Base-by-base conservation (phyloP, 2,329 filamentous ascomycete genomes). In the Epichloe brachyelytri region DNA sequence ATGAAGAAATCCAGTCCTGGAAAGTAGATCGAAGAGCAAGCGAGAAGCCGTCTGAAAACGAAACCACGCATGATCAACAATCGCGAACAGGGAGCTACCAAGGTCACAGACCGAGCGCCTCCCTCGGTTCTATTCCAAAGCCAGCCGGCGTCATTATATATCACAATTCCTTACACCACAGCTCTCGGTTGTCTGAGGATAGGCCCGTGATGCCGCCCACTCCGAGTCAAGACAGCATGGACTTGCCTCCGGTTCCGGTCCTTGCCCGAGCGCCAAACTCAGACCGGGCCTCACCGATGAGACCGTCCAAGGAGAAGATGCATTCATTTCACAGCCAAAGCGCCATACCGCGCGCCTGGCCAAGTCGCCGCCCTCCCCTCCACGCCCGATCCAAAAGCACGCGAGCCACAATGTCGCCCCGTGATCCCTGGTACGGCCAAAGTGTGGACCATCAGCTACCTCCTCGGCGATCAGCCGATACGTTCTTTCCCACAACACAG, bases 1-100 rank as follows among this genome's bases (percentile, higher is more conserved):
- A 83, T 57, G 79, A 82, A 53, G 80, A 83, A 61, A 83, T 83
- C 53, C 77, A 78, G 57, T 80, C 77, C 4, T 83, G 80, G 80
- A 80, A 78, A 59, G 65, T 67, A 30, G 68, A 65, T 49, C 62
- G 56, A 48, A 34, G 60, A 48, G 48, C 47, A 46, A 56, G 60
- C 40, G 61, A 68, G 57, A 65, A 68, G 60, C 57, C 58, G 12
- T 48, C 10, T 38, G 46, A 46, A 15, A 15, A 33, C 20, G 43
- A 49, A 2, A 7, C 22, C 10, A 22, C n/a, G 26, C 45, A 19
- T 34, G n/a, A 37, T 36, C 22, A 22, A 33, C 45, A 39, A 40
- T 36, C 46, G 43, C 55, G 22, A 44, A 51, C 12, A 30, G 57
- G 37, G 44, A 58, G 43, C 53, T 50, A 45, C 46, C 56, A 17